phyloP scores from a whole-genome alignment of 169 alveolate genomes.

The Perkinsus marinus region DNA sequence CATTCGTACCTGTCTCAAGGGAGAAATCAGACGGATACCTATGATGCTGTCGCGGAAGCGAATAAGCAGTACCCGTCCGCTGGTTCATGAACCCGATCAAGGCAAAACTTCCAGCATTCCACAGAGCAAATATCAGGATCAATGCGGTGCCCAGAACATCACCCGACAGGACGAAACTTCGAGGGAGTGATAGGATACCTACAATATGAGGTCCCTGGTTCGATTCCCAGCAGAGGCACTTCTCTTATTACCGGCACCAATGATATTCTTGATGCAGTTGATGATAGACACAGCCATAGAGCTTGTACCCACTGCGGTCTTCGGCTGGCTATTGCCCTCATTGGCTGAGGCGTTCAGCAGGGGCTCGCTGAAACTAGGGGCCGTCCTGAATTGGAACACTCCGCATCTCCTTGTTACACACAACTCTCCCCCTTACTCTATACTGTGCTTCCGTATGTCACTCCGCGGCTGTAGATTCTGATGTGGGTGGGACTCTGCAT shows the following conservation, averaged over 20 bases:
- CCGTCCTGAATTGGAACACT: neutral
- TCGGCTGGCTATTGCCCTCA: neutral
- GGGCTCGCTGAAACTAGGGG: neutral
- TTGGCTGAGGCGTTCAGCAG: neutral
- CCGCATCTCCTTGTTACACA: neutral
- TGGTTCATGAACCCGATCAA: neutral
- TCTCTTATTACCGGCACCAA: neutral
- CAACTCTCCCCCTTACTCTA: neutral
- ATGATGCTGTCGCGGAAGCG: no score
- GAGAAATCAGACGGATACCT: no score
- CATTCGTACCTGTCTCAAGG: neutral
- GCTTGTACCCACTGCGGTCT: neutral
- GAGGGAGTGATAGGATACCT: neutral
- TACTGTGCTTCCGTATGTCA: neutral
- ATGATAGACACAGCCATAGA: neutral
- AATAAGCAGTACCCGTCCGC: neutral
- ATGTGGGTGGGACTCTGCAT: no score
- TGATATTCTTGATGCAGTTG: neutral
- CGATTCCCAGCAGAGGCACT: neutral
- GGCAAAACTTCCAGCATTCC: neutral
- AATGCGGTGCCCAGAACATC: neutral
- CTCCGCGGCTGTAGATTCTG: no score
- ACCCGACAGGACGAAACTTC: neutral
- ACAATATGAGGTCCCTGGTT: neutral
- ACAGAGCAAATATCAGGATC: neutral